Percentiles rank a stretch among this genome's conserved stretches.
Conservation (phyloP, 306 rosid species). For the Prunus armeniaca region DNA sequence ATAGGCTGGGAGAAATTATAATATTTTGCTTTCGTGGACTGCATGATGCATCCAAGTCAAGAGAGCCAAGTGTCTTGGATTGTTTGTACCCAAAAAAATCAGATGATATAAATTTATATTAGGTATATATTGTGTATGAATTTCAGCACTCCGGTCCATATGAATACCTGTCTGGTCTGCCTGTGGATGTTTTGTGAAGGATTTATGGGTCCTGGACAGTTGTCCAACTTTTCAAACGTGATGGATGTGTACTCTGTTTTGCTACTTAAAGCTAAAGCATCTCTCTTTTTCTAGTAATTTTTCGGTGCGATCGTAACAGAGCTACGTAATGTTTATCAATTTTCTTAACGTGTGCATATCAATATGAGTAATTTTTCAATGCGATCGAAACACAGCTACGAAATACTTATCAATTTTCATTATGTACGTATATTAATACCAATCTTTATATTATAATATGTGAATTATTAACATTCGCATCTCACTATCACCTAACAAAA, state of each 20-base stretch:
- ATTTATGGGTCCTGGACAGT: neutral
- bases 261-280: neutral
- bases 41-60: neutral
- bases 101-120: neutral
- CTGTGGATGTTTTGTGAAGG: neutral
- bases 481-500: too few species aligned
- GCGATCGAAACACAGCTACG: too few species aligned
- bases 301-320: rapidly evolving
- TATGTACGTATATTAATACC: too few species aligned
- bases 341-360: rapidly evolving
- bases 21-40: neutral
- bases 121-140: neutral
- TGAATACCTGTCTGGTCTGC: neutral
- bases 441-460: too few species aligned
- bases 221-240: neutral
- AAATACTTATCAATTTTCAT: too few species aligned
- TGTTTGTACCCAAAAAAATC: too few species aligned
- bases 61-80: too few species aligned
- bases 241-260: neutral
- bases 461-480: too few species aligned
- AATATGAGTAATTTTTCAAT: too few species aligned
- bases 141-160: neutral
- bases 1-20: neutral
- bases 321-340: too few species aligned
- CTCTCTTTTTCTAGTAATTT: too few species aligned